Conservation (phyloP, 1,139 yeast genomes). For the Saccharomycopsis crataegensis region DNA sequence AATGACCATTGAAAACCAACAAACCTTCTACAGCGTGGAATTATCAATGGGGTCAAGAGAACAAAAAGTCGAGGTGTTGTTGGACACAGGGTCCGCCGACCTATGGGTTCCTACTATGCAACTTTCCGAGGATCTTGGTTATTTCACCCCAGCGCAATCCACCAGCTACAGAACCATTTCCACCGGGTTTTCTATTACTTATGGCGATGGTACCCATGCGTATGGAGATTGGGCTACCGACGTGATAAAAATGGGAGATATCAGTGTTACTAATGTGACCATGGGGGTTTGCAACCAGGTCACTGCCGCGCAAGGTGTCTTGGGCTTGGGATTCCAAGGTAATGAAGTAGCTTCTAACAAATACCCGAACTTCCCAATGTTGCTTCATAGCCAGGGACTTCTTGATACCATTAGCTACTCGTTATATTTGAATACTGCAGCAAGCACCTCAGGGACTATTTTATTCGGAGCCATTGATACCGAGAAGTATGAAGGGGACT, state of each 20-base stretch:
- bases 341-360: conserved; percentile 31
- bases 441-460: conserved; percentile 28
- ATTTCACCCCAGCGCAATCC: conserved; percentile 40
- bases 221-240: conserved; percentile 57
- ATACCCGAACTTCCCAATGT: conserved; percentile 48
- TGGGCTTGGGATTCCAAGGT: conserved; percentile 45
- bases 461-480: conserved; percentile 47
- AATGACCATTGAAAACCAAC: conserved; percentile 5
- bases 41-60: conserved; percentile 21
- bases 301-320: conserved; percentile 38
- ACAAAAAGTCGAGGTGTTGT: conserved; percentile 20
- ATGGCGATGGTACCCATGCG: conserved; percentile 55
- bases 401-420: conserved; percentile 37
- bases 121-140: conserved; percentile 1
- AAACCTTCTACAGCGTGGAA: conserved; percentile 7
- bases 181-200: conserved; percentile 40
- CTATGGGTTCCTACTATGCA: conserved; percentile 15
- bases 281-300: conserved; percentile 41
- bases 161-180: conserved; percentile 39
- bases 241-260: conserved; percentile 32
- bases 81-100: conserved; percentile 19
- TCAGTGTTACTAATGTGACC: conserved; percentile 36
- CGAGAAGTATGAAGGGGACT: conserved; percentile 35
- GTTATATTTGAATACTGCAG: conserved; percentile 23
- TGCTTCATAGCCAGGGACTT: conserved; percentile 39